phyloP scores from a whole-genome alignment of 208 protist species.

The Blastocrithidia nonstop region DNA sequence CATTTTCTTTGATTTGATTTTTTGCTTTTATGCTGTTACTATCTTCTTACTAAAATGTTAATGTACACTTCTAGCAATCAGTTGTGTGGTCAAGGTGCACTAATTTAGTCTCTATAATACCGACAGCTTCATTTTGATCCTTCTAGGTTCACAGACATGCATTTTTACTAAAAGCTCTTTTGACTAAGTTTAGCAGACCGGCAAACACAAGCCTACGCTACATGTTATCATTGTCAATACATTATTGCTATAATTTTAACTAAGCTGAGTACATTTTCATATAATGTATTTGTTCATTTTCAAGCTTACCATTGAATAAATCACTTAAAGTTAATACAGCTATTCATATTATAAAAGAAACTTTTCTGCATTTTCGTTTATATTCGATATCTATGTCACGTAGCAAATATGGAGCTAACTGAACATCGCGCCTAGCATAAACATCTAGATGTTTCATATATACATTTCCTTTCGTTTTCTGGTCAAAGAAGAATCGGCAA shows the following conservation, averaged over 20 bases:
- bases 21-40: no score
- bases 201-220: constrained; percentile 62
- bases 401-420: constrained; percentile 80
- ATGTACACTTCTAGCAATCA: no score
- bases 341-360: constrained; percentile 69
- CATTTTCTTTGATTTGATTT: neutral
- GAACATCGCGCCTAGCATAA: constrained; percentile 75
- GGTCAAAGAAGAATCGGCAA: constrained; percentile 13
- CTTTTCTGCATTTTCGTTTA: constrained; percentile 79
- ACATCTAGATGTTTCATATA: constrained; percentile 87
- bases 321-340: constrained; percentile 48
- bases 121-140: no score
- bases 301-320: constrained; percentile 49
- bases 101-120: no score
- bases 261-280: constrained; percentile 67
- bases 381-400: constrained; percentile 84
- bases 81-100: no score
- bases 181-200: constrained; percentile 56
- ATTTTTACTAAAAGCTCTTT: constrained; percentile 58
- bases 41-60: no score
- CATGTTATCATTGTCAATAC: constrained; percentile 69
- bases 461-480: constrained; percentile 64
- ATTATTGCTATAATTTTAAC: constrained; percentile 48
- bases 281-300: constrained; percentile 64
- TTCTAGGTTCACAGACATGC: no score